A percentile compares a stretch with the other conserved stretches of the same genome.
Conservation (phyloP, 2,329 filamentous ascomycete genomes). For the Nakataea oryzae region DNA sequence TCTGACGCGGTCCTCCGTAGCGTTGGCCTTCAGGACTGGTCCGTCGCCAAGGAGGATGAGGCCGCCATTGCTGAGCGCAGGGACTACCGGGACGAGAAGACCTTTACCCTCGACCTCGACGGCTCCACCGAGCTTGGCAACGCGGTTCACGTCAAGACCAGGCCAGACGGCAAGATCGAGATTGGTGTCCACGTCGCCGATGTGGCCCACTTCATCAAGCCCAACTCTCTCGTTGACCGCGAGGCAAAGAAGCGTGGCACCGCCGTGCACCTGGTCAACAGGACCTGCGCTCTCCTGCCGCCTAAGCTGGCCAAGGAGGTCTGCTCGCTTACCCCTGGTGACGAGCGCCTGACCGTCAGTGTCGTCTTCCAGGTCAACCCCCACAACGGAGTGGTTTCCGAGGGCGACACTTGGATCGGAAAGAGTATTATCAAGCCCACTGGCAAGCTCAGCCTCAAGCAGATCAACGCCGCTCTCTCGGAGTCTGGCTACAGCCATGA, state of each 20-base stretch:
- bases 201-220: conserved; percentile 93
- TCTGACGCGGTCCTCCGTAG: conserved; percentile 92
- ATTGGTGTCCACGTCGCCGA: conserved; percentile 93
- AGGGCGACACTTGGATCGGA: conserved; percentile 88
- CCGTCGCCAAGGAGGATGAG: conserved; percentile 73
- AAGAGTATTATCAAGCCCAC: conserved; percentile 88
- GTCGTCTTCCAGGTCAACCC: conserved; percentile 87
- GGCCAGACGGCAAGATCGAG: conserved; percentile 77
- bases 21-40: conserved; percentile 87
- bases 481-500: conserved; percentile 51
- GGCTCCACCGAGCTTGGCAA: conserved; percentile 83
- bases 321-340: conserved; percentile 75
- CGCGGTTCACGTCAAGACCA: conserved; percentile 81
- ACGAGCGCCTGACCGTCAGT: conserved; percentile 85
- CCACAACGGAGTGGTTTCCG: conserved; percentile 64
- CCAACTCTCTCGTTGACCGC: conserved; percentile 87
- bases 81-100: conserved; percentile 80
- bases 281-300: conserved; percentile 78
- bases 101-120: conserved; percentile 87
- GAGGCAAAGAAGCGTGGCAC: conserved; percentile 98
- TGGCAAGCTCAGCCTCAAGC: conserved; percentile 72
- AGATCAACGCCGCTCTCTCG: conserved; percentile 74
- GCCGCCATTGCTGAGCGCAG: conserved; percentile 62
- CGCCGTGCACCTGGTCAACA: conserved; percentile 88
- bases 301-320: conserved; percentile 76